Evolutionary conservation across 75 land plant species (phyloP).

Genomic region (Chamaecyparis obtusa): DNA sequence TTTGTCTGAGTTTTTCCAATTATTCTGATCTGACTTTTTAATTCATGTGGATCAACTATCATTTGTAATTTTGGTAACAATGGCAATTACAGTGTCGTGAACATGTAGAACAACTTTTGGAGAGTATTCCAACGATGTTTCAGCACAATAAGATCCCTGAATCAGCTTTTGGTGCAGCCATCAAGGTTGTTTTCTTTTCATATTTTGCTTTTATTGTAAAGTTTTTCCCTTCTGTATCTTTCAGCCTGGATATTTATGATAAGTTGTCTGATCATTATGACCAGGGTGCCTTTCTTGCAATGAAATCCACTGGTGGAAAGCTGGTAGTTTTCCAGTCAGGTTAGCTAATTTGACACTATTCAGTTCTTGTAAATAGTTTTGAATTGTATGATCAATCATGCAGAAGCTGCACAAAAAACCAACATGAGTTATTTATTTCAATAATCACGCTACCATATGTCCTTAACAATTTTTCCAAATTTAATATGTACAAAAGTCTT

Average conservation of each 20-base stretch:
- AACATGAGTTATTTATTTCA: not conserved
- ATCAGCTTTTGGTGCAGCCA: conserved; percentile 93
- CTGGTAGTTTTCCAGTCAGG: conserved; percentile 97
- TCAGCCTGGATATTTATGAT: not conserved
- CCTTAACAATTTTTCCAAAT: not conserved
- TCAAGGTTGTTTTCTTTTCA: conserved; percentile 56
- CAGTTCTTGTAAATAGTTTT: not conserved
- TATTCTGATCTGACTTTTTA: not conserved
- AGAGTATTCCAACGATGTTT: conserved; percentile 92
- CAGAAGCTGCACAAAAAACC: not conserved
- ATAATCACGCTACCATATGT: not conserved
- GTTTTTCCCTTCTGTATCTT: not conserved
- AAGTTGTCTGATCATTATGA: not conserved
- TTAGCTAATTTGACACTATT: conserved; percentile 6
- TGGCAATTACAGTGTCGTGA: conserved; percentile 64
- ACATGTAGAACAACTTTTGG: conserved; percentile 80
- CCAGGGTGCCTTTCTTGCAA: conserved; percentile 87
- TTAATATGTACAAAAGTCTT: not conserved
- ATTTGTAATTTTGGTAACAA: not conserved
- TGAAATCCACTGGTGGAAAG: conserved; percentile 91
- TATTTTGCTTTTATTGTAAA: not conserved
- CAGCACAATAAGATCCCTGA: conserved; percentile 67
- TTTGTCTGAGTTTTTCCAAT: not conserved
- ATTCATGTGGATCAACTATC: not conserved
- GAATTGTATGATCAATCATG: not conserved